Base-by-base conservation (phyloP, 768 basidiomycete genomes). In the Porphyrellus cyaneotinctus region DNA sequence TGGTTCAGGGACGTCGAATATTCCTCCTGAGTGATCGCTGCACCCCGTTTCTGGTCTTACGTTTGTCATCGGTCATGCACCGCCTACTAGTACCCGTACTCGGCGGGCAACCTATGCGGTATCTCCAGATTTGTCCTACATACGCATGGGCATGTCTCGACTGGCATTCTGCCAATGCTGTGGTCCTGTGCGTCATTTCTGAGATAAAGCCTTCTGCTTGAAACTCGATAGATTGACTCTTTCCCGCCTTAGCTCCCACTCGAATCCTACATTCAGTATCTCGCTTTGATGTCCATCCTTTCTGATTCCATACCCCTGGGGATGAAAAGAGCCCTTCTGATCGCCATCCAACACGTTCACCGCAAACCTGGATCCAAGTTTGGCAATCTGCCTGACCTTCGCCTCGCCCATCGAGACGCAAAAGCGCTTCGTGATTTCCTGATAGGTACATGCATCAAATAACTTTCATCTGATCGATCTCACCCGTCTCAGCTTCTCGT, bases 401-500 rank as follows among this genome's bases (percentile, higher is more conserved):
- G 12, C 12, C 49, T 53, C 10, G 42, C 63, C 9, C 68, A 68
- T 39, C 47, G 58, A 22, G 63, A 70, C 22, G 63, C 43, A 6
- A 18, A 31, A 30, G 37, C 22, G 2, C 18, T 69, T 26, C 47
- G 46, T n/a, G 14, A 58, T 12, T 7, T 39, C 26, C 23, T 68
- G 38, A 65, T 65, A 43, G 41, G 65, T 51, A 53, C n/a, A 43
- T 44, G 30, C 9, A n/a, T 43, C 9, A 11, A 17, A 1, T n/a
- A 2, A 5, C 14, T 37, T 45, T n/a, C 32, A 14, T 39, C 41
- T 41, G 36, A 42, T 48, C 24, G 15, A 39, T 51, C 52, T 45
- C 33, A 56, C 22, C 24, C 0, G 18, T 36, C 28, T 22, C 17
- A 78, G 76, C 64, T 1, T 52, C 48, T 18, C 77, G 74, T 47